A percentile compares a stretch with the other conserved stretches of the same genome.
These are phyloP conservation scores for Helicocarpus griseus DNA, from an alignment of 2,329 filamentous ascomycete genomes.

Conservation along the genomic window DNA sequence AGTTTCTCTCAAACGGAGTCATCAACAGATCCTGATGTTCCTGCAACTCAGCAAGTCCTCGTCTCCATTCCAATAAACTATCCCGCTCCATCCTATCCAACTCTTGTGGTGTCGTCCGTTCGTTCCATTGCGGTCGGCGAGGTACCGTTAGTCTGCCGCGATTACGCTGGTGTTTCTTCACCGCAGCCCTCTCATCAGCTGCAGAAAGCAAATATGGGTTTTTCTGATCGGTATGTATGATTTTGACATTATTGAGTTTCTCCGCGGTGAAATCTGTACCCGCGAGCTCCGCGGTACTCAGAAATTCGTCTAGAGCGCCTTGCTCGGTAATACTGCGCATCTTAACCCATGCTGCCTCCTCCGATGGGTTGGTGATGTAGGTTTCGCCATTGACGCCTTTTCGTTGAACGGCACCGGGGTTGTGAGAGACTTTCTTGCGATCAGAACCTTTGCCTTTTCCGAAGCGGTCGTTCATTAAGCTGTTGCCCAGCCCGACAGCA, in stretches of 20 bases:
- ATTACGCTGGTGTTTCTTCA: conserved; percentile 77
- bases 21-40: conserved; percentile 90
- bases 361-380: conserved; percentile 82
- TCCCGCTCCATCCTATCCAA: conserved; percentile 71
- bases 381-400: conserved; percentile 68
- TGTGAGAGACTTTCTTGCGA: conserved; percentile 60
- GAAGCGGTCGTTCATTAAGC: conserved; percentile 97
- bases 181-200: conserved; percentile 66
- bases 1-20: conserved; percentile 94
- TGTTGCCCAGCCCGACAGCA: conserved; percentile 86
- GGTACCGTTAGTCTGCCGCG: conserved; percentile 75
- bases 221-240: conserved; percentile 91
- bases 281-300: conserved; percentile 91
- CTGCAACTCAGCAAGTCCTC: conserved; percentile 83
- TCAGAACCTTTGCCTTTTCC: conserved; percentile 81
- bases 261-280: conserved; percentile 97
- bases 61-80: conserved; percentile 75
- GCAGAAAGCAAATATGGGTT: conserved; percentile 88
- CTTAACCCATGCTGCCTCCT: conserved; percentile 95
- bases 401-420: conserved; percentile 56
- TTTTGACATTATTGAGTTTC: conserved; percentile 98
- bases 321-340: conserved; percentile 99
- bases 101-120: conserved; percentile 70
- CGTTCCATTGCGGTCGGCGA: conserved; percentile 79
- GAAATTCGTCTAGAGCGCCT: conserved; percentile 89